Evolutionary conservation across 768 basidiomycete genomes (phyloP), one percentile per base, ranked within the genome.

Genomic region (Tremella mesenterica): DNA sequence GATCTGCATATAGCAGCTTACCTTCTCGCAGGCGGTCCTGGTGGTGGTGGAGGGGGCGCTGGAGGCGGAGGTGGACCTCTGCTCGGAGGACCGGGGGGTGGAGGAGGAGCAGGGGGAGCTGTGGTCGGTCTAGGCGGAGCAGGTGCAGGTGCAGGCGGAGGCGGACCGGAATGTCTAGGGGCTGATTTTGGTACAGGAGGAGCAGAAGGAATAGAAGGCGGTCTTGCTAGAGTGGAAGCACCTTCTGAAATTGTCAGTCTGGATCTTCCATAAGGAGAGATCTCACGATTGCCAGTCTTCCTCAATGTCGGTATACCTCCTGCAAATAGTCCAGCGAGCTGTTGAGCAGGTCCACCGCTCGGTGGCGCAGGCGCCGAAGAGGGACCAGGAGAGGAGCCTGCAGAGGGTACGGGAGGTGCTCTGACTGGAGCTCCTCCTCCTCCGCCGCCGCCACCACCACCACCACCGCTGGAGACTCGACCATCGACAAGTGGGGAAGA

Each of bases 271-370:
- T 44, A 3, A 58, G 31, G 62, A 21, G 21, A 50, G 39, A 33
- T 57, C 38, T 50, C 50, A 57, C 55, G 39, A 39, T 55, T 79
- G 12, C 82, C 85, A n/a, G 85, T 79, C 41, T 88, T 81, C 76
- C 85, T 92, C 65, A 93, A 70, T 69, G 86, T 91, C 3, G 91
- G 91, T 77, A 93, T 83, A 1, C 91, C 90, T 14, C 88, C 89
- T 41, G 90, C 88, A 66, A 95, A 92, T 10, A 95, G 73, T 1
- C 81, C 84, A 28, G 82, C 90, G 3, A 92, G 76, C 71, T 91
- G 88, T 23, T 88, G 86, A 25, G 88, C 82, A 78, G 65, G 64
- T n/a, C 64, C 73, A 34, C 77, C 79, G 43, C 25, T 63, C 48
- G 13, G 60, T 7, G 51, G 61, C 20, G 73, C 58, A 16, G 59